Percentiles rank a stretch among this genome's conserved stretches.
Evolutionary conservation across 2,329 filamentous ascomycete genomes (phyloP).

Genomic region (Ceratocystis ficicola): DNA sequence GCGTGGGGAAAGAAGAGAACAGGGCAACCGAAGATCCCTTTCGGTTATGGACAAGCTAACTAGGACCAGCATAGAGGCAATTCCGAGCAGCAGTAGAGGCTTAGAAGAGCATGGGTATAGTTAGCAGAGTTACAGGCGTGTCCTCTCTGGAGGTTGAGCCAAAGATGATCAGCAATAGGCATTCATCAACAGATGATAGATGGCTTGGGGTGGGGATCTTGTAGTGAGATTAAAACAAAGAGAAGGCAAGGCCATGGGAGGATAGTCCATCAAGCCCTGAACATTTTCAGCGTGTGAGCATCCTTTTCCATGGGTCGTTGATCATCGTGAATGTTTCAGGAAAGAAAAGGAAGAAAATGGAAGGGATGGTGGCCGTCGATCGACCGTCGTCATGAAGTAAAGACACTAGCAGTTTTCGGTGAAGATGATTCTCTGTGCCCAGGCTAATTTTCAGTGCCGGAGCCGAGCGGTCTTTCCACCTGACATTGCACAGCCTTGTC

Average conservation of each 20-base stretch:
- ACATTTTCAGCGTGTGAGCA: neutral
- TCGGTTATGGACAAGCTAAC: neutral
- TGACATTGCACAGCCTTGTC: neutral
- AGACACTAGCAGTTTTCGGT: neutral
- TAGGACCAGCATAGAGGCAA: conserved; percentile 2
- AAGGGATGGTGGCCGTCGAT: conserved; percentile 2
- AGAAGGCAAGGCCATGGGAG: neutral
- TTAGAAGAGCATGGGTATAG: neutral
- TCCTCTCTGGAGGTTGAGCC: neutral
- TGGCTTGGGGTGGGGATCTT: neutral
- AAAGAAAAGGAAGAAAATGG: neutral
- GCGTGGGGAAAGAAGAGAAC: neutral
- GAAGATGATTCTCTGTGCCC: neutral
- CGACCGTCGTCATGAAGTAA: neutral
- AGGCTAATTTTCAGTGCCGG: conserved; percentile 1
- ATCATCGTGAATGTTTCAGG: conserved; percentile 6
- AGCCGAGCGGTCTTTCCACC: neutral
- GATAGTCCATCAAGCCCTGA: neutral
- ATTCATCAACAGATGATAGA: neutral
- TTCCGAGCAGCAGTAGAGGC: neutral
- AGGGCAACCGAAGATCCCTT: neutral
- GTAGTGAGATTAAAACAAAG: conserved; percentile 3
- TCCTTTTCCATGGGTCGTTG: neutral
- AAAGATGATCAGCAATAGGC: neutral
- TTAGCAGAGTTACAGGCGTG: neutral